Percentiles rank a stretch among this genome's conserved stretches.
Evolutionary conservation across 805 yeast genomes (phyloP).

Genomic region (Candida ipomoeae): DNA sequence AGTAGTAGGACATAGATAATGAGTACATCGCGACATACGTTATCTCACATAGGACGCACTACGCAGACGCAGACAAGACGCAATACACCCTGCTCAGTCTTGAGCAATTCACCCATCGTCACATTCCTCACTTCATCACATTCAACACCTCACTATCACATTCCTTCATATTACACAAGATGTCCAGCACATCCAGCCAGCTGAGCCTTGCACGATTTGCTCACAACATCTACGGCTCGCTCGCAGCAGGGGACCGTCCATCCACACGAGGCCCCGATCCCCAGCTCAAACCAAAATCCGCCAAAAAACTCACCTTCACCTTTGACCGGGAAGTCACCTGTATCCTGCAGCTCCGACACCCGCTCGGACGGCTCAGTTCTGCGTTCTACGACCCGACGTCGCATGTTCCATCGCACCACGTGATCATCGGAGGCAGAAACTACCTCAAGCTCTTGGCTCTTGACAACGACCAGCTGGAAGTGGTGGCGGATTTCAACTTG

Average conservation of each 20-base stretch:
- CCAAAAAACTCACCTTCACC: conserved; percentile 15
- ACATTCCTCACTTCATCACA: neutral
- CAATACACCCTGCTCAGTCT: too few species aligned
- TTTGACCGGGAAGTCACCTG: conserved; percentile 24
- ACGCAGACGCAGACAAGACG: too few species aligned
- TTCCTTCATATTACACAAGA: neutral
- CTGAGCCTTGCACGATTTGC: conserved; percentile 50
- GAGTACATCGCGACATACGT: too few species aligned
- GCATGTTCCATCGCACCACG: conserved; percentile 26
- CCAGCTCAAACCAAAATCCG: conserved; percentile 4
- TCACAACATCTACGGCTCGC: conserved; percentile 52
- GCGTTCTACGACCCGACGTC: conserved; percentile 9
- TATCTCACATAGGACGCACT: too few species aligned
- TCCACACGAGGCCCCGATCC: conserved; percentile 12
- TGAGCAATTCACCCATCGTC: neutral
- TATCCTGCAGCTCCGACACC: conserved; percentile 23
- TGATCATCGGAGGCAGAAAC: conserved; percentile 41
- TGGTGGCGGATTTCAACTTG: conserved; percentile 33
- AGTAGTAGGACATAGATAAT: too few species aligned
- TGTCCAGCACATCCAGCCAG: conserved; percentile 11
- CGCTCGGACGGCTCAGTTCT: conserved; percentile 15
- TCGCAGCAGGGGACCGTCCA: conserved; percentile 20
- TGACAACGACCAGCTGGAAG: conserved; percentile 27
- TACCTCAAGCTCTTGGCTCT: conserved; percentile 33
- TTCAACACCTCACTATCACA: too few species aligned